Percentiles rank a stretch among this genome's conserved stretches.
These are phyloP conservation scores for Whalleya microplaca DNA, from an alignment of 2,329 filamentous ascomycete species.

Conservation along the genomic window DNA sequence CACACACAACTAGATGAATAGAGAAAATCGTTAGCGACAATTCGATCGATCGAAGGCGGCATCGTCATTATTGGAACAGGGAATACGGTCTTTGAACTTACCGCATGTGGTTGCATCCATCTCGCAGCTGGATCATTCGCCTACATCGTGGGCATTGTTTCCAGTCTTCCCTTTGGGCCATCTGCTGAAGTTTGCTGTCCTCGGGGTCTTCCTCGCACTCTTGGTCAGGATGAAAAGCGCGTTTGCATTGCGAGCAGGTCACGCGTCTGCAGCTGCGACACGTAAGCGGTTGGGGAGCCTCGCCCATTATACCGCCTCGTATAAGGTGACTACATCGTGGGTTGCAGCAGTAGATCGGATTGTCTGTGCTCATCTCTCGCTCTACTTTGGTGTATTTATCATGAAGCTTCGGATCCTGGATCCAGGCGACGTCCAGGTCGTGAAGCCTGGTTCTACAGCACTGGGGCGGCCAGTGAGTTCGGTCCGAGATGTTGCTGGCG, in stretches of 20 bases:
- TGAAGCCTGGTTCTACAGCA: background rate
- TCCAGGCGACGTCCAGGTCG: conserved; percentile 4
- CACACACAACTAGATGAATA: background rate
- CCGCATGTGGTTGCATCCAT: conserved; percentile 12
- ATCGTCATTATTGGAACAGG: background rate
- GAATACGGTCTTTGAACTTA: conserved; percentile 3
- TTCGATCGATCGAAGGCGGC: background rate
- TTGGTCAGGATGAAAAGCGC: background rate
- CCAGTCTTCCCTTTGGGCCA: background rate
- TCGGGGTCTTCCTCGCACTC: background rate
- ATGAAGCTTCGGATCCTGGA: background rate
- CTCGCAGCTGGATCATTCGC: background rate
- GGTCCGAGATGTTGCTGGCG: background rate
- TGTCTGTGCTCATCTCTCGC: background rate
- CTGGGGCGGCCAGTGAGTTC: conserved; percentile 4
- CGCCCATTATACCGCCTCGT: too few relatives aligned
- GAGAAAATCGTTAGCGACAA: background rate
- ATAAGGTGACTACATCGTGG: conserved; percentile 10
- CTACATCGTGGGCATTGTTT: conserved; percentile 7
- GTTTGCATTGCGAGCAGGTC: conserved; percentile 14
- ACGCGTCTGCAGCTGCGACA: conserved; percentile 5
- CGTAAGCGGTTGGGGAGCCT: background rate
- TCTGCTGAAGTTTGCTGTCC: background rate
- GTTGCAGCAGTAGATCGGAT: conserved; percentile 9
- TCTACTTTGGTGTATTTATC: background rate